phyloP scores from a whole-genome alignment of 306 rosid genomes.

The Trifolium pratense region DNA sequence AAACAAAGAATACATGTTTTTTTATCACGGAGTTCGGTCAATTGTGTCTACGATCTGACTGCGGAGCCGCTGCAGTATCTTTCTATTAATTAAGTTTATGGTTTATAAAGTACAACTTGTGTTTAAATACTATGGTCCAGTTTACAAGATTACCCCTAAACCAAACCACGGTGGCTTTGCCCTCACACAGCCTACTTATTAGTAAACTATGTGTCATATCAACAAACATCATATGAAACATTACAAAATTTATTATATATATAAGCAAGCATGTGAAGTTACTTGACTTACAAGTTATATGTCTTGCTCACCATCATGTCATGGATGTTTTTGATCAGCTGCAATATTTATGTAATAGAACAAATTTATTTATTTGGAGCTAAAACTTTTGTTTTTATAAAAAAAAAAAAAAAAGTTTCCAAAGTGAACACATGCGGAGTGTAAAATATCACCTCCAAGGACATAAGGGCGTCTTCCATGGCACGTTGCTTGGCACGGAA shows the following conservation, averaged over 20 bases:
- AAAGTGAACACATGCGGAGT: constrained; percentile 17
- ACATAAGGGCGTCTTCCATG: constrained; percentile 91
- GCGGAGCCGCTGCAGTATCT: not conserved
- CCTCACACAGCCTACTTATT: not conserved
- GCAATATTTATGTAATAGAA: constrained; percentile 46
- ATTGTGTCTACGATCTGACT: not conserved
- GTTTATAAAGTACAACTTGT: not conserved
- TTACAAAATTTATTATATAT: constrained; percentile 16
- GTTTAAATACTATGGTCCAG: not conserved
- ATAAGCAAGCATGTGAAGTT: constrained; percentile 26
- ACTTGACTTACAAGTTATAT: constrained; percentile 75
- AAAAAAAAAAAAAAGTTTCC: not conserved
- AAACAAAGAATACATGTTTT: not conserved
- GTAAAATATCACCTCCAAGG: constrained; percentile 76
- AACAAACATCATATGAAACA: constrained; percentile 38
- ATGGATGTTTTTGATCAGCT: constrained; percentile 81
- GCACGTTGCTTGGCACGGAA: constrained; percentile 92
- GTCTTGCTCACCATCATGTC: constrained; percentile 77
- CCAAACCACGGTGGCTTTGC: not conserved
- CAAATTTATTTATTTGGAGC: constrained; percentile 31
- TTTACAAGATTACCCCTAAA: not conserved
- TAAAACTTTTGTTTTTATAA: not conserved
- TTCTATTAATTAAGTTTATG: not conserved
- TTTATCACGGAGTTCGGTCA: not conserved
- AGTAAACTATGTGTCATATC: not conserved